These are phyloP conservation scores for Apiospora pterosperma DNA, from an alignment of 2,329 filamentous ascomycete genomes.

Conservation along the genomic window DNA sequence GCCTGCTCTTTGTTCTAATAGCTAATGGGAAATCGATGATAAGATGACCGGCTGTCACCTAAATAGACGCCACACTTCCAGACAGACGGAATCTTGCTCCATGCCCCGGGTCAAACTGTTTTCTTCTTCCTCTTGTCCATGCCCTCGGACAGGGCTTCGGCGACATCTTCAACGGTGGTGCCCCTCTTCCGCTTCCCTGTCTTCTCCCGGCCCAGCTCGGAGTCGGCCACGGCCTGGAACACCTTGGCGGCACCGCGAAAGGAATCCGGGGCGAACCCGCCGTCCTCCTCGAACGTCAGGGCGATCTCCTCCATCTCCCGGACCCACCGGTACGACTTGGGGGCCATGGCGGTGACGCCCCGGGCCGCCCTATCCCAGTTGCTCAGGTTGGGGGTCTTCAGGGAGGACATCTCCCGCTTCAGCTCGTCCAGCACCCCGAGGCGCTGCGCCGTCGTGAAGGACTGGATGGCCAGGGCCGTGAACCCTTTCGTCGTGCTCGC, in stretches of 20 bases:
- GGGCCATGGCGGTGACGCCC: slow-evolving; percentile 58
- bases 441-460: slow-evolving; percentile 64
- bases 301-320: slow-evolving; percentile 76
- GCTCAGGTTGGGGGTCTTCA: slow-evolving; percentile 35
- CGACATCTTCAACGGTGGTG: slow-evolving; percentile 55
- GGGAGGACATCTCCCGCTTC: slow-evolving; percentile 53
- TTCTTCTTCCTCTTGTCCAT: slow-evolving; percentile 28
- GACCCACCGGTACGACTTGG: slow-evolving; percentile 77
- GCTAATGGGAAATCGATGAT: too few species aligned
- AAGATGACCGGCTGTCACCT: neutral
- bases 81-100: too few species aligned
- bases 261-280: slow-evolving; percentile 54
- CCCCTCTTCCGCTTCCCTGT: slow-evolving; percentile 54
- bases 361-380: slow-evolving; percentile 43
- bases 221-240: slow-evolving; percentile 58
- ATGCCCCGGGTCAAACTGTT: neutral
- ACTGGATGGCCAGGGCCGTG: slow-evolving; percentile 65
- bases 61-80: neutral
- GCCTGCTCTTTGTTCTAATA: too few species aligned
- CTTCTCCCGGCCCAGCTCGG: slow-evolving; percentile 57
- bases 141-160: slow-evolving; percentile 31
- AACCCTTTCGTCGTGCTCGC: slow-evolving; percentile 61
- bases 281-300: slow-evolving; percentile 60
- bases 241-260: slow-evolving; percentile 60
- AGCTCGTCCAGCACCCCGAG: slow-evolving; percentile 62